These are phyloP conservation scores for Colletotrichum aenigma DNA, from an alignment of 2,329 filamentous ascomycete species.

Conservation along the genomic window DNA sequence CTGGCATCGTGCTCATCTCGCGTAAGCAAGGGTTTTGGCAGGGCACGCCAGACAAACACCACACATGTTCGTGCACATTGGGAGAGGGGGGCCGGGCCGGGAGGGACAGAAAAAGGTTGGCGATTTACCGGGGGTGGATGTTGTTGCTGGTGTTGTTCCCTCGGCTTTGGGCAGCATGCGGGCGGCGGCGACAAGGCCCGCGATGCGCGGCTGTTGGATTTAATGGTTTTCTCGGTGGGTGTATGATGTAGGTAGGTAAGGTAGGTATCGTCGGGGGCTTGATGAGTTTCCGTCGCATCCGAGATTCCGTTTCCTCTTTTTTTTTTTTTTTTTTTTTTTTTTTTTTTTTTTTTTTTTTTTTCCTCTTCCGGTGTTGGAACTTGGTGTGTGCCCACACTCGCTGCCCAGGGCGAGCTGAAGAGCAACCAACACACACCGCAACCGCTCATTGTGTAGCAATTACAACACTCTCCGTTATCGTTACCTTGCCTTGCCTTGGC, in stretches of 20 bases:
- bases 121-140: neutral
- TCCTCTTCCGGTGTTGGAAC: neutral
- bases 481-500: neutral
- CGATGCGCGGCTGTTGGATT: neutral
- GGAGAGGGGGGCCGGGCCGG: neutral
- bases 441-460: neutral
- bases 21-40: neutral
- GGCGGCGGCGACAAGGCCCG: neutral
- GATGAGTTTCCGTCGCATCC: neutral
- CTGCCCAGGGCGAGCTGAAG: neutral
- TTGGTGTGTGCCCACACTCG: neutral
- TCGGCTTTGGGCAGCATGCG: neutral
- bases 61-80: neutral
- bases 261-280: neutral
- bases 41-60: constrained; percentile 7
- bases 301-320: neutral
- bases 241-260: neutral
- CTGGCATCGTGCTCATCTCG: constrained; percentile 3
- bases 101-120: neutral
- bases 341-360: neutral
- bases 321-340: neutral
- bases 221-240: neutral
- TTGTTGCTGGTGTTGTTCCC: neutral
- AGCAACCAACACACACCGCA: neutral
- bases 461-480: neutral